Base-by-base conservation (phyloP, 2,329 filamentous ascomycete genomes). In the Fusarium graminum region DNA sequence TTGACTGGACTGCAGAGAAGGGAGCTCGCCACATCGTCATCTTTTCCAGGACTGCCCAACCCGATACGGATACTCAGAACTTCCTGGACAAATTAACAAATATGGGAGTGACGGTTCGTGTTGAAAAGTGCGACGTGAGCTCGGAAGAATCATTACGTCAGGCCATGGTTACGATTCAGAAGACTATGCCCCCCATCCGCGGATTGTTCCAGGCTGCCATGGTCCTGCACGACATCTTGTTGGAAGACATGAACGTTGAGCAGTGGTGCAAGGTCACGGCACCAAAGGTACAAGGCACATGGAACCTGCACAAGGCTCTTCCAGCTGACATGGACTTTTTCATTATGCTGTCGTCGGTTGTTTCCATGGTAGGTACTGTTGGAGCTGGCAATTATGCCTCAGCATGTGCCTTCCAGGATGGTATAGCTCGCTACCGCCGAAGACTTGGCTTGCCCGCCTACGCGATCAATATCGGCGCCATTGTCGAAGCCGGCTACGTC, bases 231-330 rank as follows among this genome's bases (percentile, higher is more conserved):
- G 34, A 36, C 16, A n/a, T 36, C 34, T 4, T 36, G 34, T n/a
- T 36, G 8, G 34, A 36, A n/a, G 34, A 36, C 16, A 82, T 83
- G 79, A 74, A 69, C 3, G 56, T 74, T 12, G 60, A 76, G 2
- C 70, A 79, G n/a, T 83, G 79, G 78, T 66, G 2, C 70, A 76
- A 4, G 66, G 80, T 40, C 16, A 29, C 43, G 4, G 63, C 62
- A 3, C 79, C 80, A 6, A 84, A 84, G 67, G 74, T 80, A 2
- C 52, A 73, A 11, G 81, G 80, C 7, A 80, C 79, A 6, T 78
- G 75, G 76, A 83, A 84, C 52, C 70, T 83, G 7, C 78, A 83
- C 62, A 49, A 75, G 26, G 30, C 42, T 42, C 51, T 72, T n/a
- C 63, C 41, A n/a, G 52, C 58, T 7, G 50, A 46, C 8, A 54